Evolutionary conservation across 768 basidiomycete genomes (phyloP).

Genomic region (Austroboletus festivus): DNA sequence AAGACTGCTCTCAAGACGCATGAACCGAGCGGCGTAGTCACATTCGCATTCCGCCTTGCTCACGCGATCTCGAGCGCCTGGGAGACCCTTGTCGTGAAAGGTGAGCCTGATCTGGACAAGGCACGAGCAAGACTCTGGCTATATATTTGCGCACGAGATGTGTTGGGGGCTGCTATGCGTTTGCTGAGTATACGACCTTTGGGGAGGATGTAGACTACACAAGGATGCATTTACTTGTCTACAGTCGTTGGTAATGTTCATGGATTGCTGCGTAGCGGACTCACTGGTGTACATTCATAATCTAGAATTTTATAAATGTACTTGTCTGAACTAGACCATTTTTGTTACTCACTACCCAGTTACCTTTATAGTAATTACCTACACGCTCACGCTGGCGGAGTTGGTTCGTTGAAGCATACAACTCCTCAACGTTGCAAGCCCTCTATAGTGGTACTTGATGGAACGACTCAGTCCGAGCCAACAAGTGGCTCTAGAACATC

Average conservation of each 20-base stretch:
- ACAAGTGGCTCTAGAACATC: slow-evolving; percentile 12
- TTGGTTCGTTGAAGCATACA: no score
- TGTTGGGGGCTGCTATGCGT: slow-evolving; percentile 83
- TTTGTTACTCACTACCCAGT: no score
- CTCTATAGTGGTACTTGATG: slow-evolving; percentile 6
- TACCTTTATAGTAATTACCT: no score
- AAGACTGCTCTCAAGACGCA: slow-evolving; percentile 78
- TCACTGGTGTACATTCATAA: no score
- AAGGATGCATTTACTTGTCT: no score
- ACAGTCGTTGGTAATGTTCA: no score
- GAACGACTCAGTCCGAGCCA: slow-evolving; percentile 10
- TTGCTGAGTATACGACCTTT: slow-evolving; percentile 86
- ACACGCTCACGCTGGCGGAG: no score
- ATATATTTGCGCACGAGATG: slow-evolving; percentile 85
- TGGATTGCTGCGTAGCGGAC: no score
- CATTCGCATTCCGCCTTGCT: slow-evolving; percentile 80
- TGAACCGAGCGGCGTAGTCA: slow-evolving; percentile 90
- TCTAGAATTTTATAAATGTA: no score
- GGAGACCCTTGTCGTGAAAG: slow-evolving; percentile 86
- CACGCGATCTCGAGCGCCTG: slow-evolving; percentile 91
- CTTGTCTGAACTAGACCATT: no score
- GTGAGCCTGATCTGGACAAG: slow-evolving; percentile 71
- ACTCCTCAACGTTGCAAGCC: no score
- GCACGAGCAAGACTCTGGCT: slow-evolving; percentile 85
- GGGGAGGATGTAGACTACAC: slow-evolving; percentile 78